Conservation (phyloP, 108 stramenopile species). For the Bacterosira constricta region DNA sequence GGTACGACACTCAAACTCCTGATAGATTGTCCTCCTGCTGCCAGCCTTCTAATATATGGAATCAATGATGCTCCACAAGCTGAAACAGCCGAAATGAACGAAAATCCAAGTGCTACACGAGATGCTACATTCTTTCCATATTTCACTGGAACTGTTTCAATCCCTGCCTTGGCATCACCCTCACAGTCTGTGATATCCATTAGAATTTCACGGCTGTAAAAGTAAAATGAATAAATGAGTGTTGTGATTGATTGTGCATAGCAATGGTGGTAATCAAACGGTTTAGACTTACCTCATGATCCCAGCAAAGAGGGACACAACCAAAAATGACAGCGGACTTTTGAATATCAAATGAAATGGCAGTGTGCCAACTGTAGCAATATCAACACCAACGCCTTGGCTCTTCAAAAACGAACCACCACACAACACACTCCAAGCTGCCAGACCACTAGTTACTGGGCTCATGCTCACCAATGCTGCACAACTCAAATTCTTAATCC, state of each 20-base stretch:
- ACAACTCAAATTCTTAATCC: conserved; percentile 78
- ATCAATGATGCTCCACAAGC: conserved; percentile 28
- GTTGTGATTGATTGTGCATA: background rate
- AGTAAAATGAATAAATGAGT: conserved; percentile 14
- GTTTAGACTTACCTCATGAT: conserved; percentile 18
- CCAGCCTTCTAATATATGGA: background rate
- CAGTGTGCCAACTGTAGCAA: background rate
- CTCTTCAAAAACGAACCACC: background rate
- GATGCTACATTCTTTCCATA: conserved; percentile 60
- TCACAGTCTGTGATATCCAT: conserved; percentile 78
- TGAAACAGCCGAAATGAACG: conserved; percentile 9
- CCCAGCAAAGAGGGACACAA: conserved; percentile 43
- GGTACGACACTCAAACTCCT: background rate
- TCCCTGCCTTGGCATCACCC: conserved; percentile 51
- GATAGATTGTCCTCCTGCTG: background rate
- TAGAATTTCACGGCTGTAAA: conserved; percentile 59
- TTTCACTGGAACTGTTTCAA: conserved; percentile 68
- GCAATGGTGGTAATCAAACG: background rate
- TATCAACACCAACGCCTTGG: background rate
- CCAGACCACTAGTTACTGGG: conserved; percentile 65
- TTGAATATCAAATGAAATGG: conserved; percentile 13
- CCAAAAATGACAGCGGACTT: conserved; percentile 28
- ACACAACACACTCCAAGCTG: conserved; percentile 37
- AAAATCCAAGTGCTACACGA: conserved; percentile 34
- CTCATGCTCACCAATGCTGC: conserved; percentile 63